Evolutionary conservation across 345 rosid genomes (phyloP).

Genomic region (Leavenworthia alabamica): DNA sequence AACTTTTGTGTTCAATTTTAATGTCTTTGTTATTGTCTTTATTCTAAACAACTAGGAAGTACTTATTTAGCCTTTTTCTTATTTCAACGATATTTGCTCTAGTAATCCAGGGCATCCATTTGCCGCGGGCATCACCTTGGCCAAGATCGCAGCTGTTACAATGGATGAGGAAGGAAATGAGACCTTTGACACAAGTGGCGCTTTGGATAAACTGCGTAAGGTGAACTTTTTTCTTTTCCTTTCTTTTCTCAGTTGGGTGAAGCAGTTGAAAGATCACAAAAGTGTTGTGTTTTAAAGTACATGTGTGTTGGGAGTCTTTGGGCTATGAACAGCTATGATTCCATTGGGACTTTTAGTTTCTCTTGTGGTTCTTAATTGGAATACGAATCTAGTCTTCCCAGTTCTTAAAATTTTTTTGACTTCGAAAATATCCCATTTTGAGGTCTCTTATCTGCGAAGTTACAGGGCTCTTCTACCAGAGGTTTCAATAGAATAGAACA

Average conservation of each 20-base stretch:
- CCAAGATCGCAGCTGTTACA: constrained; percentile 97
- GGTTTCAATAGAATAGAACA: constrained; percentile 7
- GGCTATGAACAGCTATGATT: not conserved
- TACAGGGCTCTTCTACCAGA: constrained; percentile 4
- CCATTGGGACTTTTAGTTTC: not conserved
- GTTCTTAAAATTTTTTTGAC: no score
- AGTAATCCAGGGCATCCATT: constrained; percentile 88
- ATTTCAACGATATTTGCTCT: constrained; percentile 29
- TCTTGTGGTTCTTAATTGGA: constrained; percentile 9
- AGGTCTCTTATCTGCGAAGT: no score
- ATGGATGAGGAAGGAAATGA: constrained; percentile 95
- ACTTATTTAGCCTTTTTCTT: constrained; percentile 22
- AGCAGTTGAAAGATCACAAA: constrained; percentile 12
- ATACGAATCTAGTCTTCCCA: constrained; percentile 1
- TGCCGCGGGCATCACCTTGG: constrained; percentile 85
- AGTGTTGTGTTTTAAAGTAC: constrained; percentile 1
- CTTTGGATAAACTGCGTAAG: constrained; percentile 88
- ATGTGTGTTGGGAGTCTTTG: constrained; percentile 15
- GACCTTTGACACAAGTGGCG: constrained; percentile 97
- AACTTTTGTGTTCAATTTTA: no score
- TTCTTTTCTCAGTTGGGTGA: constrained; percentile 5
- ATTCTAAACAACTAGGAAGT: constrained; percentile 6
- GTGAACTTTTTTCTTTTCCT: constrained; percentile 40
- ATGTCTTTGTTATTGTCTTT: no score
- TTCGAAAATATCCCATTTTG: no score